Percentiles rank a stretch among this genome's conserved stretches.
Conservation (phyloP, 306 rosid genomes). For the Cucurbita argyrosperma region DNA sequence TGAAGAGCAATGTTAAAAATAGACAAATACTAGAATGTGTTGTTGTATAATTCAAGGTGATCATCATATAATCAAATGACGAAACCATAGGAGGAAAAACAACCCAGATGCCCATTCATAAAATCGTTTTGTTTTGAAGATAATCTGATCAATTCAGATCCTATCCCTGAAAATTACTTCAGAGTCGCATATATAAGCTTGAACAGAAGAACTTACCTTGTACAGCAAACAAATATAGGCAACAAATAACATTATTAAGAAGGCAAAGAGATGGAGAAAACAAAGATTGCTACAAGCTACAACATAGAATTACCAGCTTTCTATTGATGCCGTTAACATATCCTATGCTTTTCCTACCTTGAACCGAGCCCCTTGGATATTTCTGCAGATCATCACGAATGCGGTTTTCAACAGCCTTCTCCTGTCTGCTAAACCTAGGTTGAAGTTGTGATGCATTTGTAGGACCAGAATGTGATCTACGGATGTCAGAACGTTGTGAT, state of each 20-base stretch:
- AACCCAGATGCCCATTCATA: conserved; percentile 35
- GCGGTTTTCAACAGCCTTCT: conserved; percentile 57
- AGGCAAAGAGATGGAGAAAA: conserved; percentile 7
- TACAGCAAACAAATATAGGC: conserved; percentile 76
- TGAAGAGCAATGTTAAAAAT: conserved; percentile 68
- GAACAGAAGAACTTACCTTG: conserved; percentile 95
- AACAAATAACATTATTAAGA: conserved; percentile 33
- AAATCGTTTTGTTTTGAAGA: conserved; percentile 39
- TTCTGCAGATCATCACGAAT: conserved; percentile 60
- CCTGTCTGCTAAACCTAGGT: conserved; percentile 74
- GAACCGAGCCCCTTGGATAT: conserved; percentile 73
- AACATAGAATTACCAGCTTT: conserved; percentile 61
- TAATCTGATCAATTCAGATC: conserved; percentile 38
- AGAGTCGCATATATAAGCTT: conserved; percentile 56
- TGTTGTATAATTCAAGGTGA: conserved; percentile 63
- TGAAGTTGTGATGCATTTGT: conserved; percentile 50
- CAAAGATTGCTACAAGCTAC: conserved; percentile 31
- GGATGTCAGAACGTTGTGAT: conserved; percentile 62
- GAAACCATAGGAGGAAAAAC: conserved; percentile 55
- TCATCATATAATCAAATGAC: conserved; percentile 45
- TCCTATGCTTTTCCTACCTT: conserved; percentile 97
- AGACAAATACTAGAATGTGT: conserved; percentile 43
- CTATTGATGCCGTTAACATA: conserved; percentile 57
- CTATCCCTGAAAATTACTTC: conserved; percentile 35
- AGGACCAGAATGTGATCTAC: conserved; percentile 60